A percentile compares a stretch with the other conserved stretches of the same genome.
Evolutionary conservation across 306 rosid genomes (phyloP).

Genomic region (Lathyrus sativus): DNA sequence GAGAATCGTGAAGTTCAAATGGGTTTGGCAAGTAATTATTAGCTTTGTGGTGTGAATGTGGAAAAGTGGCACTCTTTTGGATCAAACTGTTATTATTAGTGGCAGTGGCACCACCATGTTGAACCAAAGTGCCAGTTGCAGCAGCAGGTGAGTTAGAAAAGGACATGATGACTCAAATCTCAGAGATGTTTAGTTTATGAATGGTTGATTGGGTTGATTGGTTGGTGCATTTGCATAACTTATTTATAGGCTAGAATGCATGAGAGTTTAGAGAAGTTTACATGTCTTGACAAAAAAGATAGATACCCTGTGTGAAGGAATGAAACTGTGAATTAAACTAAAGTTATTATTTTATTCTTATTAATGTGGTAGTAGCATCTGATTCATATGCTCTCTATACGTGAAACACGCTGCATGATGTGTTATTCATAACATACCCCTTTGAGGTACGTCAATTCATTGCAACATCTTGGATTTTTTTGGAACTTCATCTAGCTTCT

Average conservation of each 20-base stretch:
- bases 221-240: background rate
- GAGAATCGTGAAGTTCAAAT: constrained; percentile 33
- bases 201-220: background rate
- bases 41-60: constrained; percentile 1
- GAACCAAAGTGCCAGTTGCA: background rate
- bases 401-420: constrained; percentile 5
- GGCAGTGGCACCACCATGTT: background rate
- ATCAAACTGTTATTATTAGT: background rate
- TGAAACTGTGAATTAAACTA: background rate
- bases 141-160: constrained; percentile 7
- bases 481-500: background rate
- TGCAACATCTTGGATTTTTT: background rate
- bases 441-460: background rate
- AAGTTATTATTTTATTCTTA: background rate
- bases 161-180: constrained; percentile 32
- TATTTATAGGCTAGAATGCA: constrained; percentile 38
- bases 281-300: background rate
- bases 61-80: constrained; percentile 1
- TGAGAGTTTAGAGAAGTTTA: background rate
- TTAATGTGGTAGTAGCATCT: background rate
- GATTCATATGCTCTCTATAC: background rate
- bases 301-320: background rate
- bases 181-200: background rate
- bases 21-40: constrained; percentile 28
- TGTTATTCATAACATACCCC: background rate